Conservation (phyloP, 176 grass and related monocot genomes). For the Musa itinerans region DNA sequence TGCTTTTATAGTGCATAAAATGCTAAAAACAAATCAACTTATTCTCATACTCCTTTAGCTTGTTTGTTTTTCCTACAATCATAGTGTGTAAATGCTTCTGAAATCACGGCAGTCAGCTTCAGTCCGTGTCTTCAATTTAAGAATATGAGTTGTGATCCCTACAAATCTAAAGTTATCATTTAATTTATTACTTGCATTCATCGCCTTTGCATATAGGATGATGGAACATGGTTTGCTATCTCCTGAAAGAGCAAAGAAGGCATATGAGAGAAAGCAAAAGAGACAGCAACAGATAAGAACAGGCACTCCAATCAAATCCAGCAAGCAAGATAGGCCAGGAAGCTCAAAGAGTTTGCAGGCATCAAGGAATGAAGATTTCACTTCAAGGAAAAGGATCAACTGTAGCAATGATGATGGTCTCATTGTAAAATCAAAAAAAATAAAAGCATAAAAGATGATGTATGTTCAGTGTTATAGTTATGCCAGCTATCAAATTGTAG, state of each 20-base stretch:
- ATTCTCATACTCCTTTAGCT: too few relatives aligned
- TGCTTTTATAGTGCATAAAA: too few relatives aligned
- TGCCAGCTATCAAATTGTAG: too few relatives aligned
- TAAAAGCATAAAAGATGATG: not conserved
- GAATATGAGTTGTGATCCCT: too few relatives aligned
- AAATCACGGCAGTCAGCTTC: not conserved
- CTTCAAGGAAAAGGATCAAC: conserved; percentile 58
- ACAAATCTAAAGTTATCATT: too few relatives aligned
- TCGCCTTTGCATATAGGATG: conserved; percentile 39
- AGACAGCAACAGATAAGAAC: conserved; percentile 45
- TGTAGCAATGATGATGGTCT: conserved; percentile 50
- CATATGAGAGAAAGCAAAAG: conserved; percentile 79
- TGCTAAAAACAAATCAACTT: too few relatives aligned
- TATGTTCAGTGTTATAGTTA: too few relatives aligned
- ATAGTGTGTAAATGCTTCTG: too few relatives aligned
- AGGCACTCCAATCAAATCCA: conserved; percentile 44
- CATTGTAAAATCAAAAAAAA: conserved; percentile 54
- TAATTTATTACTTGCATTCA: too few relatives aligned
- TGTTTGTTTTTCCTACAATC: too few relatives aligned
- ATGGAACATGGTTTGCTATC: conserved; percentile 92
- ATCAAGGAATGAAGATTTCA: conserved; percentile 33
- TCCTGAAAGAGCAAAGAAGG: conserved; percentile 75
- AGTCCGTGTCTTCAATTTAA: too few relatives aligned
- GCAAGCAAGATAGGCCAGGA: conserved; percentile 41
- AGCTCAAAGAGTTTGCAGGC: conserved; percentile 44